Conservation (phyloP, 805 yeast genomes). For the Tanozyma kutaoensis region DNA sequence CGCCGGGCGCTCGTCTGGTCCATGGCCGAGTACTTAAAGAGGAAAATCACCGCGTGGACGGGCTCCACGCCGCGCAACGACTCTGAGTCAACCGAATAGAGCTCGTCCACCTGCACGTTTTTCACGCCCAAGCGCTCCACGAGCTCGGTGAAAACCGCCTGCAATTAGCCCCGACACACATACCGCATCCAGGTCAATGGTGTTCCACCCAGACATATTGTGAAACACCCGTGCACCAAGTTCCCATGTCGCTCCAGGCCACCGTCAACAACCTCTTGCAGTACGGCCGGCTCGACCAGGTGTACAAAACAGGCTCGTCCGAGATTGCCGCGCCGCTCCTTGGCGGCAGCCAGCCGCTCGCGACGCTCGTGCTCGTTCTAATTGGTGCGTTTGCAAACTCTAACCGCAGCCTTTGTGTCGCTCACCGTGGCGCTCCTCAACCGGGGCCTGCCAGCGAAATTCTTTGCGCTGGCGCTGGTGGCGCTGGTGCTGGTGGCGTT, state of each 20-base stretch:
- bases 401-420: slow-evolving; percentile 7
- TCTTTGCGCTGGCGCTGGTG: slow-evolving; percentile 15
- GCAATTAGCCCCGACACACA: slow-evolving; percentile 6
- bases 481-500: slow-evolving; percentile 26
- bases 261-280: slow-evolving; percentile 1
- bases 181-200: slow-evolving; percentile 54
- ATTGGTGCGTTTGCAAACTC: slow-evolving; percentile 4
- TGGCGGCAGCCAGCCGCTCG: slow-evolving; percentile 4
- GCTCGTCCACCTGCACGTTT: slow-evolving; percentile 44
- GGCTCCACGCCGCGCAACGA: slow-evolving; percentile 23
- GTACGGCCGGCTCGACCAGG: slow-evolving; percentile 4
- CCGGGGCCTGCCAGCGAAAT: slow-evolving; percentile 6
- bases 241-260: background rate
- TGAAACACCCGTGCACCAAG: background rate
- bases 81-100: slow-evolving; percentile 37
- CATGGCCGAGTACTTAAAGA: slow-evolving; percentile 43
- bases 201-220: slow-evolving; percentile 35
- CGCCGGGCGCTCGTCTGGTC: slow-evolving; percentile 17
- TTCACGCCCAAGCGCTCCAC: slow-evolving; percentile 41
- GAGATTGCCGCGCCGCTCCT: slow-evolving; percentile 5
- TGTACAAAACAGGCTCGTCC: slow-evolving; percentile 3
- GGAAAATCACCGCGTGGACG: slow-evolving; percentile 45
- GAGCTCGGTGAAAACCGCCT: slow-evolving; percentile 52
- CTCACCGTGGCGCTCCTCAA: slow-evolving; percentile 7
- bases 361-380: slow-evolving; percentile 5